phyloP scores from a whole-genome alignment of 768 basidiomycete species.

The Podaxis sp. region DNA sequence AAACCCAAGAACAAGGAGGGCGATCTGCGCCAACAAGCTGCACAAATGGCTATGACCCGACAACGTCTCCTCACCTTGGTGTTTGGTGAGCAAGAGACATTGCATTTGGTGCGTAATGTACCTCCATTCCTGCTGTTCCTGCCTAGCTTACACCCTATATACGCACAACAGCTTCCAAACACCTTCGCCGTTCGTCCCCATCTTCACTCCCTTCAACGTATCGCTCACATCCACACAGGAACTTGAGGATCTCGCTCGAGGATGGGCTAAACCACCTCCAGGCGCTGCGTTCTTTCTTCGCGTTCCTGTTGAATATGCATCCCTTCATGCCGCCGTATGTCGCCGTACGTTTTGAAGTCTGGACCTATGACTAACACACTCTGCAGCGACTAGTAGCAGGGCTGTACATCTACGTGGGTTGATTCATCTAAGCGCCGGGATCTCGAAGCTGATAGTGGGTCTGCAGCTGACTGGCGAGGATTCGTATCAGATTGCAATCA shows the following conservation, averaged over 20 bases:
- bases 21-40: conserved; percentile 45
- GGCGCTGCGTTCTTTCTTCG: conserved; percentile 75
- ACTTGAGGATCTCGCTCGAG: conserved; percentile 74
- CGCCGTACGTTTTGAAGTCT: conserved; percentile 11
- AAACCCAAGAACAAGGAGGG: conserved; percentile 70
- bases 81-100: conserved; percentile 85
- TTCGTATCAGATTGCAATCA: conserved; percentile 86
- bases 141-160: conserved; percentile 16
- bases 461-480: conserved; percentile 77
- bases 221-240: conserved; percentile 48
- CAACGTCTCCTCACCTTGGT: conserved; percentile 80
- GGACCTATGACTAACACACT: conserved; percentile 21
- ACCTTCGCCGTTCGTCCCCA: conserved; percentile 57
- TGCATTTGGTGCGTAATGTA: conserved; percentile 56
- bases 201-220: conserved; percentile 1
- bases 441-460: conserved; percentile 17
- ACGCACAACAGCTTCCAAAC: conserved; percentile 56
- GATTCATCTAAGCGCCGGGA: conserved; percentile 2
- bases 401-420: conserved; percentile 78
- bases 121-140: conserved; percentile 6
- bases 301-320: conserved; percentile 85
- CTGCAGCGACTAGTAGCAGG: conserved; percentile 74
- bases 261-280: conserved; percentile 86
- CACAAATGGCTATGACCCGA: conserved; percentile 68
- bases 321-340: conserved; percentile 79